Evolutionary conservation across 768 basidiomycete species (phyloP), one percentile per base, ranked within the genome.

Genomic region (Pulveroboletus frians): DNA sequence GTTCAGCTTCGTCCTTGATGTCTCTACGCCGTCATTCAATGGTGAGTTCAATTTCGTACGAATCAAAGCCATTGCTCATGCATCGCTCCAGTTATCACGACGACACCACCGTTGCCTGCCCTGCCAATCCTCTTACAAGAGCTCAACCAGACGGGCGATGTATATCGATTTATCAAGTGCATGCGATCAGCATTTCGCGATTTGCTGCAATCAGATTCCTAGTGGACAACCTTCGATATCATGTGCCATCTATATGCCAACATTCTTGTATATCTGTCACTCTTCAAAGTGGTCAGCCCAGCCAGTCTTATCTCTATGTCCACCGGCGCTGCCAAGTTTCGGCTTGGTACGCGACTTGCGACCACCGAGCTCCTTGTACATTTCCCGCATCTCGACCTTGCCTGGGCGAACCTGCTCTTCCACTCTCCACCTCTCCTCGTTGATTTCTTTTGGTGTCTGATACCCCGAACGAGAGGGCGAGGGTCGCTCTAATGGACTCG

Each of bases 301-400:
- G 29, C 91, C 90, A 10, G 88, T 89, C 61, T 78, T 85, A 62
- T 94, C 92, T 63, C 88, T 78, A 44, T 73, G 67, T 8, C 79
- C 76, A 8, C 77, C 77, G 2, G 75, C 62, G 49, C 79, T 78
- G 6, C 86, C 88, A 36, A 89, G 71, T 67, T 89, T 92, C 34
- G 75, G 73, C 71, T 95, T 96, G 14, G 64, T 70, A 60, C 77
- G 79, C 3, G 83, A 73, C 69, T 94, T 96, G 53, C 92, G 77
- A 14, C 92, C 92, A 17, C 86, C 87, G 9, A 94, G 71, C 48
- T 89, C 86, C 70, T 94, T 94, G 72, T 95, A 96, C 76, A 86
- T 83, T 59, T 86, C 87, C 35, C 92, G 79, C 85, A 92, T 91
- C 67, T 92, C 89, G 3, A 80, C 51, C 69, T 94, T 95, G 41